A percentile compares a stretch with the other conserved stretches of the same genome.
phyloP scores from a whole-genome alignment of 257 asterid genomes.

The Cynanchum wilfordii region DNA sequence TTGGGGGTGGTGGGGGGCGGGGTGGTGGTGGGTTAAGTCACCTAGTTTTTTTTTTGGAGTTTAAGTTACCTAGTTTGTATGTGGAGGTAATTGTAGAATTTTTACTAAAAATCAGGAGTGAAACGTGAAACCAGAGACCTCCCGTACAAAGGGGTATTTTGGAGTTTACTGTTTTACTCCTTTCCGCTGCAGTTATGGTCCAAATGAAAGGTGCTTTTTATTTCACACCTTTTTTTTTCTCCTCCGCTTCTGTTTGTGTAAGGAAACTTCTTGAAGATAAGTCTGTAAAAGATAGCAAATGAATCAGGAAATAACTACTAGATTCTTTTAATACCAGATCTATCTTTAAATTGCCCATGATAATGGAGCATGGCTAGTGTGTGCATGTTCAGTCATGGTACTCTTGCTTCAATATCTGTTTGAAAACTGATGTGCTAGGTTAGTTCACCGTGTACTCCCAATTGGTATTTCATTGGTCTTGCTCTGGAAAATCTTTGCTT shows the following conservation, averaged over 20 bases:
- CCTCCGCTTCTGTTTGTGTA: not conserved
- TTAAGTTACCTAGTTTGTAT: not conserved
- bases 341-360: not conserved
- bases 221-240: not conserved
- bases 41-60: not conserved
- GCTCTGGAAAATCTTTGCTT: not conserved
- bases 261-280: constrained; percentile 1
- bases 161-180: not conserved
- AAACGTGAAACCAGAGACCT: not conserved
- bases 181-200: not conserved
- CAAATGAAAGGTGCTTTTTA: not conserved
- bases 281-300: not conserved
- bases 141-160: not conserved
- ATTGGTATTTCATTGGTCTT: not conserved
- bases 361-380: not conserved
- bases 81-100: not conserved
- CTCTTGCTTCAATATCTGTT: constrained; percentile 1
- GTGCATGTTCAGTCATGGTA: not conserved
- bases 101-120: constrained; percentile 8
- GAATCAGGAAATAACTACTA: not conserved
- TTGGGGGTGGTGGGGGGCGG: too few relatives aligned
- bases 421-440: not conserved
- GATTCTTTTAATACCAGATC: not conserved
- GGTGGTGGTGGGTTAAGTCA: too few relatives aligned
- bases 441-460: not conserved